phyloP scores from a whole-genome alignment of 2,329 filamentous ascomycete species.

The Fusarium euwallaceae region DNA sequence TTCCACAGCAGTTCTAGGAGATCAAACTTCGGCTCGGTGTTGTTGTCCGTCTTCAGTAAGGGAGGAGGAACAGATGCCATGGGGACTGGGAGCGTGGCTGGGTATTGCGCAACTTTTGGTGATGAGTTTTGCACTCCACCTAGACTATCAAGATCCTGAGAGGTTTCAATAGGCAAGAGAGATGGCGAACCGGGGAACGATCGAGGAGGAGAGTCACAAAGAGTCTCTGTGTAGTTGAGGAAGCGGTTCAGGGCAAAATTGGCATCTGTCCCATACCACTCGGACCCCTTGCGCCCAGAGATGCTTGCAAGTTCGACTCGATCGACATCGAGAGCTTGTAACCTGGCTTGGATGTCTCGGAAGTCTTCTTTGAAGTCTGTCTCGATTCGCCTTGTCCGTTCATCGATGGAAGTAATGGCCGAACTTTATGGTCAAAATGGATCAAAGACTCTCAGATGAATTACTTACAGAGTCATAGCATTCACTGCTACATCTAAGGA shows the following conservation, averaged over 20 bases:
- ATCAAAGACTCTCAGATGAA: neutral
- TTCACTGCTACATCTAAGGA: neutral
- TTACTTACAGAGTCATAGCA: neutral
- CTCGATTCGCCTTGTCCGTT: neutral
- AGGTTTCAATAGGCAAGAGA: neutral
- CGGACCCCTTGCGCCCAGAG: neutral
- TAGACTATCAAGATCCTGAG: neutral
- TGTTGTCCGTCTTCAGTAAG: neutral
- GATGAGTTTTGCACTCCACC: neutral
- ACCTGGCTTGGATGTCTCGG: neutral
- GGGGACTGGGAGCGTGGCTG: neutral
- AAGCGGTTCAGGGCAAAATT: neutral
- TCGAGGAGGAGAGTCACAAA: neutral
- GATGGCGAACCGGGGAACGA: neutral
- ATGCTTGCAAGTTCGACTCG: neutral
- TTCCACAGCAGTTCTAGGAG: neutral
- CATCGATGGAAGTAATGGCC: neutral
- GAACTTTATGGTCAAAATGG: neutral
- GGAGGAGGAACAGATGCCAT: rapidly evolving
- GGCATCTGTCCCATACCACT: neutral
- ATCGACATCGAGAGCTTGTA: neutral
- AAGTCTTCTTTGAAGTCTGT: neutral
- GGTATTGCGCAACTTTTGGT: neutral
- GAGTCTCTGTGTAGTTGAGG: neutral
- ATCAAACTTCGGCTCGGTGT: neutral